Base-by-base conservation (phyloP, 805 yeast species). In the Saturnispora zaruensis region DNA sequence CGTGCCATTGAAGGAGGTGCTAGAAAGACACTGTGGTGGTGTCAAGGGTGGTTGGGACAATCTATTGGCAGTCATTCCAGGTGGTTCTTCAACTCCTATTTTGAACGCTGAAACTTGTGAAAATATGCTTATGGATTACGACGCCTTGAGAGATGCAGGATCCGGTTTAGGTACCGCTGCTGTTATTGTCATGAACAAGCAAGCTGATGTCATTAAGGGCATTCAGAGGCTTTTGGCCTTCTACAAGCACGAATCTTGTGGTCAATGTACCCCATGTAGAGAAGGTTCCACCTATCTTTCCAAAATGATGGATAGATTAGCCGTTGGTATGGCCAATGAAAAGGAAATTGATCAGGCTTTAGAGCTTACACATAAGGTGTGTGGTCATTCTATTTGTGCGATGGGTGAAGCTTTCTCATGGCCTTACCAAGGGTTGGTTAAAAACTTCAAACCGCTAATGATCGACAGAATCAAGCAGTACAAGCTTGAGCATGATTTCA, bases 201-300 rank as follows among this genome's bases (percentile, higher is more conserved):
- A 82, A 60, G 84, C 95, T 36, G 95, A 87, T 66, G 79, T 87
- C 49, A 79, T 87, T 54, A 77, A 88, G 56, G 93, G 91, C 58
- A 87, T 87, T 65, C 95, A 87, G 69, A 77, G 96, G 68, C 78
- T 87, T 62, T 68, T 91, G 41, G 81, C 85, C 41, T 87, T 87
- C 68, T 87, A 86, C 74, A 85, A 84, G 73, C 96, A 87, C 70
- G 96, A 87, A 74, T 84, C 93, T 6, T 87, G 96, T 72, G 95
- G 96, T 52, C 96, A 87, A 72, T 87, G 96, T 73, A 87, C 96
- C 4, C 96, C 96, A 52, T 87, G 96, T 71, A 81, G 96, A 66
- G 96, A 87, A 71, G 96, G 96, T 51, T 87, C 96, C 41, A 83
- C 95, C 20, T 87, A 91, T 84, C 72, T 87, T 59, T 73, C 76